Conservation (phyloP, 768 basidiomycete genomes). For the Lactifluus rugatus region DNA sequence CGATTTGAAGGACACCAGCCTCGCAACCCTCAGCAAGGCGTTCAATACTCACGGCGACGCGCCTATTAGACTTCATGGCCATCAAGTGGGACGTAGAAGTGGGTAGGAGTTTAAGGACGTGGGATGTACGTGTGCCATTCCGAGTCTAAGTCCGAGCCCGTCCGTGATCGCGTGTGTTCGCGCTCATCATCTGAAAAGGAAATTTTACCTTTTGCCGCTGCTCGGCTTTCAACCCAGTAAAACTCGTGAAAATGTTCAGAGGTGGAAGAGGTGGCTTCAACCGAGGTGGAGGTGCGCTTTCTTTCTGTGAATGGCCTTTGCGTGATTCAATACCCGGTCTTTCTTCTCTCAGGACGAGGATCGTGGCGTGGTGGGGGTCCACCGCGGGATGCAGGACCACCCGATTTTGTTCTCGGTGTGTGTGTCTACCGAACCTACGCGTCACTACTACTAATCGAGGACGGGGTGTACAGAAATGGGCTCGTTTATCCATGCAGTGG, state of each 20-base stretch:
- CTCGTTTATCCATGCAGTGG: slow-evolving; percentile 87
- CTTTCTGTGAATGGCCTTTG: background rate
- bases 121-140: background rate
- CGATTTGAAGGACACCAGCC: slow-evolving; percentile 1
- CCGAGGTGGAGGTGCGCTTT: slow-evolving; percentile 39
- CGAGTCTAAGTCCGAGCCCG: background rate
- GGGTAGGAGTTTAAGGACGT: background rate
- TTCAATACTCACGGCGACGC: background rate
- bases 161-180: slow-evolving; percentile 2
- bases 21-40: background rate
- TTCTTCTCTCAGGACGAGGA: slow-evolving; percentile 38
- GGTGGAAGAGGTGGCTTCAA: slow-evolving; percentile 34
- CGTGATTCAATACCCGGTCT: background rate
- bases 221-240: no score
- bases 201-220: background rate
- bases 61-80: background rate
- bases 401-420: slow-evolving; percentile 67
- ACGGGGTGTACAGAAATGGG: slow-evolving; percentile 64
- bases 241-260: slow-evolving; percentile 35
- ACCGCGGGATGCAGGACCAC: slow-evolving; percentile 68
- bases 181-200: background rate
- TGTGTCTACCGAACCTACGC: background rate
- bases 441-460: slow-evolving; percentile 10
- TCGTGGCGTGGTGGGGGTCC: slow-evolving; percentile 54
- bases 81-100: background rate